Evolutionary conservation across 164 flowering plant species (phyloP), one percentile per base, ranked within the genome.

Genomic region (Chimonanthus salicifolius): DNA sequence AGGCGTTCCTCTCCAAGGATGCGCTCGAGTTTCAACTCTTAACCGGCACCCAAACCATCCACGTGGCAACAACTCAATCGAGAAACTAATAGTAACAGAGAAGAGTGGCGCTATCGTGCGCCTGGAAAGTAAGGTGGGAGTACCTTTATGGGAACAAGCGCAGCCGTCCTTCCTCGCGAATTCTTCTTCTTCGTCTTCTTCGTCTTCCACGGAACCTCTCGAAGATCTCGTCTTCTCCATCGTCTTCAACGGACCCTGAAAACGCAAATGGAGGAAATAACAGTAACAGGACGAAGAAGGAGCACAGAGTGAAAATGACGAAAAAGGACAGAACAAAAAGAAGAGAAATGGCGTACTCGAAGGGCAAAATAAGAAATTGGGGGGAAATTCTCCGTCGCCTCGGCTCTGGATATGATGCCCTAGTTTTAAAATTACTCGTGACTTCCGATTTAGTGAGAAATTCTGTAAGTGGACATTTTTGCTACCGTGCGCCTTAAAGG

Each of bases 151-250:
- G 9, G 91, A 76, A 67, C 91, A 80, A n/a, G 74, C 67, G 33
- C 33, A 33, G 74, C 89, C 97, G 72, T 84, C 87, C 81, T 87
- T 89, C 45, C 84, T 66, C 44, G 71, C 69, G 45, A 85, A 85
- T 70, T 87, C 92, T 13, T 88, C 90, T 0, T 90, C 94, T 0
- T 86, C 90, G 3, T 90, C 92, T 4, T 86, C 86, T 43, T 87
- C 91, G 4, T 86, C 93, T 58, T 90, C 93, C 49, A 79, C 79
- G 11, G 49, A 62, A 18, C 80, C 85, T 78, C 80, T 85, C 2
- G 84, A 85, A 2, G 94, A 84, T 74, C 85, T 86, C 77, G 91
- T 82, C 87, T 89, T 88, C 60, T 88, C 92, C 84, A 88, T 84
- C 80, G 75, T 86, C 76, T 76, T 84, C 49, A 69, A 78, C 43